Evolutionary conservation across 208 protist species (phyloP), one percentile per base, ranked within the genome.

Genomic region (Polymyxa betae): DNA sequence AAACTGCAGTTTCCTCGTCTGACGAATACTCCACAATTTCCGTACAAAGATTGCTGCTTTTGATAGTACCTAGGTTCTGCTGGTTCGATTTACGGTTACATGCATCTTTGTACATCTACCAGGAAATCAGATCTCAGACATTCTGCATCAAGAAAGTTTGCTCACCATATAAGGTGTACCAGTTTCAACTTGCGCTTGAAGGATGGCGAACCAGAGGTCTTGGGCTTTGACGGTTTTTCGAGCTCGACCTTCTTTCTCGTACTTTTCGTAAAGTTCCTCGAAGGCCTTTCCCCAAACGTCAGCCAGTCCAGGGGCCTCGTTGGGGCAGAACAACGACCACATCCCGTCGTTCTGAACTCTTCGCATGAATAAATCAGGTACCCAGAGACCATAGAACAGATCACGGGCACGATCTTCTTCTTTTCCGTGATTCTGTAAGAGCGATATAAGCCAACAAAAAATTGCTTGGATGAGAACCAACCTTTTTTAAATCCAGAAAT

Each of bases 291-390:
- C 98, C 90, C 96, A 99, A 52, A 91, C 93, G 90, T 99, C 98
- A 77, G 91, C 93, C n/a, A 99, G 95, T 0, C 98, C 98, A 0
- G 97, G 97, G 77, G 95, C 95, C 68, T 97, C 97, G 93, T 96
- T 93, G 38, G 98, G 98, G 94, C 98, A 99, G 92, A 99, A 98
- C 38, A 99, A 94, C 45, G 96, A 97, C 98, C 98, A 99, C 77
- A 96, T 92, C 0, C 91, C 96, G 91, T 98, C 93, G 0, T 77
- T 91, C 93, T 99, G 95, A 12, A 99, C 98, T 87, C 98, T 95
- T 94, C 98, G 92, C 98, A 99, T 99, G 94, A 99, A 99, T 0
- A 99, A 93, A 91, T 99, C 98, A 24, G 97, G 96, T 29, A 99
- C 95, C 98, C 98, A 99, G 29, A 99, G 95, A 40, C 94, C 98